Conservation (phyloP, 345 rosid genomes). For the Mallotus nudiflorus region DNA sequence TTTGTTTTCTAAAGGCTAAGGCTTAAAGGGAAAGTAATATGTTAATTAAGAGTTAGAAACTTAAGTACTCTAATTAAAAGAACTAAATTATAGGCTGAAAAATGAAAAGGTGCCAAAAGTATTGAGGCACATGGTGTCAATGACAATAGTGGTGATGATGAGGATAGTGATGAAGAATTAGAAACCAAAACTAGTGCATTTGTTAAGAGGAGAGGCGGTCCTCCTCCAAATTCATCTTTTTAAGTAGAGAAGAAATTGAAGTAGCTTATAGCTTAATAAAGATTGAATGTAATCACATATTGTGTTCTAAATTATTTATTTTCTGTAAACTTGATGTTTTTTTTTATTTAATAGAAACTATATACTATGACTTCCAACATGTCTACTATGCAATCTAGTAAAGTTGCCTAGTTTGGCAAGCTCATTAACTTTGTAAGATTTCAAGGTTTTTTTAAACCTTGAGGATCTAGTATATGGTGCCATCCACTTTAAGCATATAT, state of each 20-base stretch:
- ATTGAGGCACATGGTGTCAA: slow-evolving; percentile 27
- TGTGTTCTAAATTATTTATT: background rate
- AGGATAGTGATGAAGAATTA: slow-evolving; percentile 40
- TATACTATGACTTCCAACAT: background rate
- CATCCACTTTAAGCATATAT: background rate
- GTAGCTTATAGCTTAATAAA: slow-evolving; percentile 1
- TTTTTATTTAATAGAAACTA: background rate
- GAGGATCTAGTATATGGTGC: background rate
- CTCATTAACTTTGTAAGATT: too few species aligned
- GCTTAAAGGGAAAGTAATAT: slow-evolving; percentile 59
- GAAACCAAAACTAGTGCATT: slow-evolving; percentile 43
- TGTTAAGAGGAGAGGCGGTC: slow-evolving; percentile 34
- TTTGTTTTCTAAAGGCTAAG: slow-evolving; percentile 43
- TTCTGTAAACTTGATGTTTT: background rate
- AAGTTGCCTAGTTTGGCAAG: too few species aligned
- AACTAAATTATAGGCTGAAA: slow-evolving; percentile 60
- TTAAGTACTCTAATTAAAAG: slow-evolving; percentile 58
- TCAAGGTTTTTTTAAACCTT: background rate
- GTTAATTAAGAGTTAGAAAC: slow-evolving; percentile 31
- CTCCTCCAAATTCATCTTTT: slow-evolving; percentile 11
- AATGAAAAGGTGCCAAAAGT: slow-evolving; percentile 45
- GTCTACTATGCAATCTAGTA: too few species aligned
- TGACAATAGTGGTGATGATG: slow-evolving; percentile 21
- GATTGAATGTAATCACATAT: background rate
- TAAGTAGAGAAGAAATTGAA: slow-evolving; percentile 31